A percentile compares a stretch with the other conserved stretches of the same genome.
phyloP scores from a whole-genome alignment of 2,329 filamentous ascomycete species.

The Aphanocladium album region DNA sequence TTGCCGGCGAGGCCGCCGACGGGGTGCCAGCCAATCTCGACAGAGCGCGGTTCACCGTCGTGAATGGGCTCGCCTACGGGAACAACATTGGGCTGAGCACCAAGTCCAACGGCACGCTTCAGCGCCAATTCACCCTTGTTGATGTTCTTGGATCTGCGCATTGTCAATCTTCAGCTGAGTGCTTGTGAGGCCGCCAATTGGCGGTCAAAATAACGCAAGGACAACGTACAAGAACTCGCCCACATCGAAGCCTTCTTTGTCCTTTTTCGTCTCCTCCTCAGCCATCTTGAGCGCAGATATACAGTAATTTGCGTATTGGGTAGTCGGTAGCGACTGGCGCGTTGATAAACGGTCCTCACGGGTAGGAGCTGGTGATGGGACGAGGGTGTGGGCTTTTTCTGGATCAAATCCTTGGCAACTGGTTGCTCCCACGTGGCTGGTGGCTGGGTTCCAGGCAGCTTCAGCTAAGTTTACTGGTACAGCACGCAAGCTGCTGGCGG shows the following conservation, averaged over 20 bases:
- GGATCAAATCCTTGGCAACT: neutral
- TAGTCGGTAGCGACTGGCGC: neutral
- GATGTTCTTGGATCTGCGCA: slow-evolving; percentile 25
- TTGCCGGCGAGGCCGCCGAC: slow-evolving; percentile 51
- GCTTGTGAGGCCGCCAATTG: neutral
- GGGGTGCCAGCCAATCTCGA: slow-evolving; percentile 55
- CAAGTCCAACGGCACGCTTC: slow-evolving; percentile 31
- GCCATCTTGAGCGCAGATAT: neutral
- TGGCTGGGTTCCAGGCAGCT: neutral
- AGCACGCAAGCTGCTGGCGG: too few species aligned
- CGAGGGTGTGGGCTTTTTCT: neutral
- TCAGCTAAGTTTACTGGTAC: too few species aligned
- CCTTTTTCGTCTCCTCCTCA: neutral
- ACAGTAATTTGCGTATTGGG: neutral
- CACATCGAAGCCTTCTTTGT: slow-evolving; percentile 10
- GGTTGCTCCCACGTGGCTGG: neutral
- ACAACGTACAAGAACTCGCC: slow-evolving; percentile 7
- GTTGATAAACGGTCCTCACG: neutral
- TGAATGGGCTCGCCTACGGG: slow-evolving; percentile 24
- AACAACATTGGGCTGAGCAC: slow-evolving; percentile 27
- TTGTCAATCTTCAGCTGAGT: neutral
- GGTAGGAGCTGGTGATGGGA: neutral
- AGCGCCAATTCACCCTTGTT: slow-evolving; percentile 31
- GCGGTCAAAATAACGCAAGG: neutral
- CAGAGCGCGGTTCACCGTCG: slow-evolving; percentile 29